A percentile compares a stretch with the other conserved stretches of the same genome.
Conservation (phyloP, 805 yeast genomes). For the Teunomyces panamensis region DNA sequence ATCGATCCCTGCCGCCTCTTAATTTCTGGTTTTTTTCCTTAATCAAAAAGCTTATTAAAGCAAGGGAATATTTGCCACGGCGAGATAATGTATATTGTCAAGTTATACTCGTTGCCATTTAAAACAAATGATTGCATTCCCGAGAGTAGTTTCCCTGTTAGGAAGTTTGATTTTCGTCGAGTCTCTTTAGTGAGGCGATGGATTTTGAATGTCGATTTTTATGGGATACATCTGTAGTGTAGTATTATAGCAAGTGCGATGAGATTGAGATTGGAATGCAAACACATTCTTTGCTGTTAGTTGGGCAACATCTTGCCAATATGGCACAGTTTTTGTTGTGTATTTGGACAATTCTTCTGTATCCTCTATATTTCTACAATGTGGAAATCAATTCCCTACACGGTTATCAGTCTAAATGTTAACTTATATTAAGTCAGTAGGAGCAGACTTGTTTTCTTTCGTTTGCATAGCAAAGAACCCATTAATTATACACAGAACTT, state of each 20-base stretch:
- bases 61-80: conserved; percentile 67
- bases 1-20: conserved; percentile 4
- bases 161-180: conserved; percentile 59
- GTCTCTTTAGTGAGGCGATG: conserved; percentile 53
- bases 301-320: not conserved
- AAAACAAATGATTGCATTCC: conserved; percentile 39
- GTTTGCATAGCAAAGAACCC: conserved; percentile 5
- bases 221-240: conserved; percentile 34
- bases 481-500: conserved; percentile 5
- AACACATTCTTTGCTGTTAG: not conserved
- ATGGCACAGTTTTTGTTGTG: too few species aligned
- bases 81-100: conserved; percentile 59
- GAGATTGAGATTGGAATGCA: too few species aligned
- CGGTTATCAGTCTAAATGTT: not conserved
- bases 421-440: conserved; percentile 8
- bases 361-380: not conserved
- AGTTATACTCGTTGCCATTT: conserved; percentile 67
- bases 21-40: conserved; percentile 24
- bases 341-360: not conserved
- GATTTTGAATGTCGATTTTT: conserved; percentile 58
- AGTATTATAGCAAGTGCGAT: not conserved
- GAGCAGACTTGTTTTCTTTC: conserved; percentile 3
- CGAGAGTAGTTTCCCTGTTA: conserved; percentile 53
- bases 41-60: conserved; percentile 54
- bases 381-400: not conserved